phyloP scores from a whole-genome alignment of 306 rosid genomes.

The Prunus mume region DNA sequence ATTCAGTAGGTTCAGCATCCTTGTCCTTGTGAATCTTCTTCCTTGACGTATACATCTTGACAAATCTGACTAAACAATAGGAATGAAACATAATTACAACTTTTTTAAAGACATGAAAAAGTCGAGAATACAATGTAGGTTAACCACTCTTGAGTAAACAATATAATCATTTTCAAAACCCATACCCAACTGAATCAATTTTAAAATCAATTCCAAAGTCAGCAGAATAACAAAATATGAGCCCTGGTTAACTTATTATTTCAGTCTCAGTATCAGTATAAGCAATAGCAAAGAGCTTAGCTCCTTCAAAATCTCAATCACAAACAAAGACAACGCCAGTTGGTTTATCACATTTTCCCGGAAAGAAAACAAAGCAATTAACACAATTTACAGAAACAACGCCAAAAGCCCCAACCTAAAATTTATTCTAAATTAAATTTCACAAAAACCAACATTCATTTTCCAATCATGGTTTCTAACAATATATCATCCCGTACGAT shows the following conservation, averaged over 20 bases:
- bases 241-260: no score
- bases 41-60: constrained; percentile 60
- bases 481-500: no score
- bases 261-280: not conserved
- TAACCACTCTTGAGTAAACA: no score
- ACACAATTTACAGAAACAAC: not conserved
- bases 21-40: constrained; percentile 76
- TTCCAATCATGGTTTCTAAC: no score
- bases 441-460: not conserved
- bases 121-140: no score
- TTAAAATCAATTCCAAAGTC: no score
- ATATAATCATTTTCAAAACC: no score
- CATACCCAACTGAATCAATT: no score
- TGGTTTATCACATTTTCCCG: not conserved
- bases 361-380: not conserved
- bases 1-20: constrained; percentile 60
- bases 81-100: not conserved
- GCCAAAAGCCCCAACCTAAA: not conserved
- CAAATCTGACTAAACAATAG: constrained; percentile 23
- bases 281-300: not conserved
- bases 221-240: no score
- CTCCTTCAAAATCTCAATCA: not conserved
- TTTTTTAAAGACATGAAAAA: no score
- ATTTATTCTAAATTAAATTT: no score
- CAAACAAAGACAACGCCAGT: not conserved